Percentiles rank a stretch among this genome's conserved stretches.
These are phyloP conservation scores for Mycena olivaceomarginata DNA, from an alignment of 768 basidiomycete species.

Conservation along the genomic window DNA sequence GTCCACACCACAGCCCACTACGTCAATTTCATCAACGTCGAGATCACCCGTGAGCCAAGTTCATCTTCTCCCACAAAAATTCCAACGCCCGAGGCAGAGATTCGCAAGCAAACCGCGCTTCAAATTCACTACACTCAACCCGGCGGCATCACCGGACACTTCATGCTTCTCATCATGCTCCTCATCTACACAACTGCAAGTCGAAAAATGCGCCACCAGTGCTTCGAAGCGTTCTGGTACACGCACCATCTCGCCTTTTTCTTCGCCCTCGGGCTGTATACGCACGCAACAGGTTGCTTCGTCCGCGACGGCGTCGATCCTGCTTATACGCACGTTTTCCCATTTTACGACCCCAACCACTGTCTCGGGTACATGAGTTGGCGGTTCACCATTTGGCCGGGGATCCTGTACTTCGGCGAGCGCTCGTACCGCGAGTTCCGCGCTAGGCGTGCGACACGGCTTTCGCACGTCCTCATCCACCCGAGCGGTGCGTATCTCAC, in stretches of 20 bases:
- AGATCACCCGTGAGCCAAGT: conserved; percentile 81
- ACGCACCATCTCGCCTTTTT: conserved; percentile 96
- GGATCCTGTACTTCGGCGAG: conserved; percentile 92
- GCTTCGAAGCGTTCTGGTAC: conserved; percentile 98
- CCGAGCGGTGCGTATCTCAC: conserved; percentile 76
- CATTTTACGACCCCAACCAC: conserved; percentile 89
- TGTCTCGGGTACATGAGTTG: conserved; percentile 95
- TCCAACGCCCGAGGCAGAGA: conserved; percentile 68
- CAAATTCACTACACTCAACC: conserved; percentile 93
- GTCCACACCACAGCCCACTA: conserved; percentile 96
- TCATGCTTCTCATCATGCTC: conserved; percentile 96
- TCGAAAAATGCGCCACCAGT: conserved; percentile 89
- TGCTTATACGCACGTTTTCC: conserved; percentile 80
- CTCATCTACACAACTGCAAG: conserved; percentile 95
- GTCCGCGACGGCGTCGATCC: conserved; percentile 88
- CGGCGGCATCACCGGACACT: conserved; percentile 94
- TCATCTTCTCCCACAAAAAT: not conserved
- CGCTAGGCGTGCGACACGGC: conserved; percentile 84
- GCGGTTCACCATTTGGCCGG: conserved; percentile 95
- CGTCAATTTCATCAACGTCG: conserved; percentile 94
- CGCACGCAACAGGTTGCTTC: conserved; percentile 96
- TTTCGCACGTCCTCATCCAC: conserved; percentile 92
- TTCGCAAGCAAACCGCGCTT: conserved; percentile 84
- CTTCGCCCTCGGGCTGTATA: conserved; percentile 93
- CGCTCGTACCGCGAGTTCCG: conserved; percentile 90